Conservation (phyloP, 306 rosid genomes). For the Cicer judaicum region DNA sequence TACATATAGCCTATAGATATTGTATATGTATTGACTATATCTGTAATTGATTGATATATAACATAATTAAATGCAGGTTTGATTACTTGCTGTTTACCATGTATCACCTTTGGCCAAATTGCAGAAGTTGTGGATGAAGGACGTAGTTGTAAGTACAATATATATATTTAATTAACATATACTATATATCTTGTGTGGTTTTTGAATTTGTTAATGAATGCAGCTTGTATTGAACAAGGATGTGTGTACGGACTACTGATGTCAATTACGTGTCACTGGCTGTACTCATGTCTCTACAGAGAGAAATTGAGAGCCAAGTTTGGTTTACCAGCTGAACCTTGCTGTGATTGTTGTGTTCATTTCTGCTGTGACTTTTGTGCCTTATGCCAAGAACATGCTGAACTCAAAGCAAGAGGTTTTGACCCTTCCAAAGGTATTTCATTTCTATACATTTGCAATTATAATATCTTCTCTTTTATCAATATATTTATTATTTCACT, state of each 20-base stretch:
- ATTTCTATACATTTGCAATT: neutral
- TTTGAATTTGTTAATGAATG: neutral
- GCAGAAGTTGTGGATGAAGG: slow-evolving; percentile 57
- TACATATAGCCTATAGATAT: too few relatives aligned
- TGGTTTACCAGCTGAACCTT: slow-evolving; percentile 50
- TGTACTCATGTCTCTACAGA: slow-evolving; percentile 50
- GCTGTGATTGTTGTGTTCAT: slow-evolving; percentile 54
- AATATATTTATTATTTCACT: too few relatives aligned
- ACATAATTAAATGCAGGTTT: slow-evolving; percentile 40
- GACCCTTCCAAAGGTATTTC: slow-evolving; percentile 48
- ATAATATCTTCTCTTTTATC: too few relatives aligned
- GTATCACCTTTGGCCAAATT: slow-evolving; percentile 57
- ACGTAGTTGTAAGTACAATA: slow-evolving; percentile 45
- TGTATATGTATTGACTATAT: too few relatives aligned
- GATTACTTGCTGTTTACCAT: slow-evolving; percentile 52
- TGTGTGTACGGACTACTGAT: slow-evolving; percentile 50
- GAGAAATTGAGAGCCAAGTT: slow-evolving; percentile 48
- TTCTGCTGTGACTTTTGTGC: slow-evolving; percentile 47
- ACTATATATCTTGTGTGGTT: too few relatives aligned
- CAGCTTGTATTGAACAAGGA: slow-evolving; percentile 53
- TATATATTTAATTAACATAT: too few relatives aligned
- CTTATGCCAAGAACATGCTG: slow-evolving; percentile 56
- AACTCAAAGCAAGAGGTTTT: slow-evolving; percentile 53
- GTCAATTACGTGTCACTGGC: slow-evolving; percentile 46
- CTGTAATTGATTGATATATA: slow-evolving; percentile 7